Base-by-base conservation (phyloP, 768 basidiomycete genomes). In the Mycena indigotica region DNA sequence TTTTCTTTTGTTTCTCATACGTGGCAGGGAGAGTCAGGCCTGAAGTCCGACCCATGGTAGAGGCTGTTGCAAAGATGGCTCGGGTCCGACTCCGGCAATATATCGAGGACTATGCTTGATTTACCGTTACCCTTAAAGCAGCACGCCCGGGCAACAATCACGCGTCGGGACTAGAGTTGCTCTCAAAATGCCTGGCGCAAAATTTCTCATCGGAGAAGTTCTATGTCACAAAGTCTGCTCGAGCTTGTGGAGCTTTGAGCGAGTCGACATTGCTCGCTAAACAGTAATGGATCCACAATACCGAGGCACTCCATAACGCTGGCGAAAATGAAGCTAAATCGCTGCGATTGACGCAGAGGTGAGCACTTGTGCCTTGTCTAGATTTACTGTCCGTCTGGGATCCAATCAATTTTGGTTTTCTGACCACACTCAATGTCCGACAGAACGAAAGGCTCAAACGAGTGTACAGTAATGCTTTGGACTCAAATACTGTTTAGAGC, bases 141-240 rank as follows among this genome's bases (percentile, higher is more conserved):
- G n/a, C n/a, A n/a, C n/a, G n/a, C n/a, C n/a, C 30, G 2, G 55
- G 30, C 19, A 52, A 52, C 44, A 57, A 45, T 32, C 56, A 50
- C 25, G 52, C 52, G 8, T 38, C 51, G 19, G 23, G 3, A n/a
- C 56, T 51, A 12, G 45, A 45, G 55, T 28, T 23, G 1, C 16
- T 12, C 55, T 57, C 50, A 32, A 23, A 23, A 57, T 25, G 19
- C n/a, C 39, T n/a, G 26, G 19, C 10, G 55, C n/a, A 5, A 52
- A 25, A 26, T 49, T 29, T 3, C 30, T 45, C 57, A 38, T 53
- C 26, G 2, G 57, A 58, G 52, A 58, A 58, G 28, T 53, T 44
- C 35, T 58, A 50, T 1, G 25, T 28, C 19, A 46, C 52, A 38
- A 58, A 17, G 38, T 52, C 51, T 8, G 3, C 51, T 3, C 51